Evolutionary conservation across 805 yeast genomes (phyloP).

Genomic region (Limtongia smithiae): DNA sequence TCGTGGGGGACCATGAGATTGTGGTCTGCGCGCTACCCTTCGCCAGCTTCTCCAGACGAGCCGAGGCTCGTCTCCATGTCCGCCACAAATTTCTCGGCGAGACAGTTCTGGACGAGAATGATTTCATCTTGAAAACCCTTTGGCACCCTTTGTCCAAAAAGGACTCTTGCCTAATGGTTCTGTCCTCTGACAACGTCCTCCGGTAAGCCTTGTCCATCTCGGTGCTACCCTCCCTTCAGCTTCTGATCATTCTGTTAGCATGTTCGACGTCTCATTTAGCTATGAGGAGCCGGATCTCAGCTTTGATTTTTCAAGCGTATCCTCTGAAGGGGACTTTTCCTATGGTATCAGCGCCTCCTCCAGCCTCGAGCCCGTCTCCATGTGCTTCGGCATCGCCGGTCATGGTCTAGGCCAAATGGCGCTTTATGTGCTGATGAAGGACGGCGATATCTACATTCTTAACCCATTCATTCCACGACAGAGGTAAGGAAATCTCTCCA

Average conservation of each 20-base stretch:
- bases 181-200: slow-evolving; percentile 13
- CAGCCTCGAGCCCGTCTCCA: slow-evolving; percentile 38
- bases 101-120: background rate
- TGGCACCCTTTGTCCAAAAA: slow-evolving; percentile 29
- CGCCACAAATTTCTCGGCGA: slow-evolving; percentile 6
- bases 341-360: slow-evolving; percentile 17
- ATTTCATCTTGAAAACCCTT: slow-evolving; percentile 13
- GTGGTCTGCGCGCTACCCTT: slow-evolving; percentile 16
- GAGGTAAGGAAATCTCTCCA: slow-evolving; percentile 28
- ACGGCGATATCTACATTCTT: slow-evolving; percentile 57
- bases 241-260: background rate
- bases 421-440: slow-evolving; percentile 49
- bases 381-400: slow-evolving; percentile 45
- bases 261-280: slow-evolving; percentile 39
- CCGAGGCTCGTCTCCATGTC: slow-evolving; percentile 2
- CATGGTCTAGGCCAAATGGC: slow-evolving; percentile 47
- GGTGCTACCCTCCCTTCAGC: background rate
- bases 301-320: slow-evolving; percentile 10
- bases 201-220: slow-evolving; percentile 1
- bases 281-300: slow-evolving; percentile 32
- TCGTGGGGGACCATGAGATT: slow-evolving; percentile 23
- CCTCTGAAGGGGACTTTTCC: slow-evolving; percentile 4
- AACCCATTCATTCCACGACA: slow-evolving; percentile 61
- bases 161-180: slow-evolving; percentile 20
- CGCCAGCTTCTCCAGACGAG: slow-evolving; percentile 13